Evolutionary conservation across 768 basidiomycete species (phyloP), one percentile per base, ranked within the genome.

Genomic region (Pisolithus orientalis): DNA sequence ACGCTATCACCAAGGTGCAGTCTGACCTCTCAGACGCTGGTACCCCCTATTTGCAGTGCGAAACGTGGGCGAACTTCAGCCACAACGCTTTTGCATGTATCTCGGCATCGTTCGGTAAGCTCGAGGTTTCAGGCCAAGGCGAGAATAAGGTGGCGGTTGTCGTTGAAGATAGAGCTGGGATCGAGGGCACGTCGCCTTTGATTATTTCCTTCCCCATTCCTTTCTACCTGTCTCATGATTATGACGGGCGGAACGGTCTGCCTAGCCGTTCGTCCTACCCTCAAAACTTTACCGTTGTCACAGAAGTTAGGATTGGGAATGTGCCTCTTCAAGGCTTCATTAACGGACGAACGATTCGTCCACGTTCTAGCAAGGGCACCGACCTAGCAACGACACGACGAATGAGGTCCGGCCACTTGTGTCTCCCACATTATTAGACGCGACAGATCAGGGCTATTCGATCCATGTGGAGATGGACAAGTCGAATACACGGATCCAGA

Each of bases 321-420:
- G 1, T 43, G 60, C 7, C 57, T 68, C 44, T 68, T 68, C 38
- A 31, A 39, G 1, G 44, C 62, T 11, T 51, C 53, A 0, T 39
- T 68, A 10, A 56, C 59, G 29, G 54, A 55, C 32, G 57, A 61
- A 11, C 38, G 37, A 44, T 34, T 49, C 25, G 62, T 64, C 17
- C 64, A 68, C 45, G 48, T 68, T 14, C 65, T 66, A 34, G 45
- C 60, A 4, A 48, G 60, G 46, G 53, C 55, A 13, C 66, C 66
- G 9, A 16, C 56, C 54, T 21, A 9, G 25, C 2, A 24, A 28
- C 5, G 39, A 52, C 24, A 48, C 38, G 4, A 39, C 64, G 21
- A 42, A 57, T 10, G 31, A 31, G 10, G 62, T 55, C 11, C 51
- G 21, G 32, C 13, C 10, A 5, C 40, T 7, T 7, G 43, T 6